phyloP scores from a whole-genome alignment of 31 red algal species.

The Odonthalia washingtoniensis region DNA sequence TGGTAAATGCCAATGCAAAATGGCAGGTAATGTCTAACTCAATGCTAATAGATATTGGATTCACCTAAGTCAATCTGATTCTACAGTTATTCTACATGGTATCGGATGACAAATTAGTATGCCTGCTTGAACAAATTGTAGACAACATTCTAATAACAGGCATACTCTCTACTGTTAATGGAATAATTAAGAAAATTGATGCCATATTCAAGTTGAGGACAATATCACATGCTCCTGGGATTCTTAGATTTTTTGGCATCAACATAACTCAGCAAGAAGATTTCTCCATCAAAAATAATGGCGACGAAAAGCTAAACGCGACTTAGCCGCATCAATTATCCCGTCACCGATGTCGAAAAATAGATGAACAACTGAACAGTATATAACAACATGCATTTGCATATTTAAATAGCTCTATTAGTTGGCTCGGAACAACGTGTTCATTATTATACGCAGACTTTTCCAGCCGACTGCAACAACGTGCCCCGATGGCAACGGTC shows the following conservation, averaged over 20 bases:
- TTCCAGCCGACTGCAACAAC: no score
- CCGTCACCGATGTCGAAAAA: background rate
- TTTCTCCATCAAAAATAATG: background rate
- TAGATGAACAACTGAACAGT: no score
- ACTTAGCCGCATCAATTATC: background rate
- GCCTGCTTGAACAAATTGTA: background rate
- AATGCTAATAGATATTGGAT: no score
- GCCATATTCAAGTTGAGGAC: background rate
- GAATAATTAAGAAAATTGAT: background rate
- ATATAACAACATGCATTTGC: no score
- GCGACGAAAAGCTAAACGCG: background rate
- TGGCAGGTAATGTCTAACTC: no score
- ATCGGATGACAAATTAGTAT: background rate
- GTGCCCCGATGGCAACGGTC: no score
- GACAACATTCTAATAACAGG: background rate
- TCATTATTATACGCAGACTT: no score
- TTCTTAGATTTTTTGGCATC: background rate
- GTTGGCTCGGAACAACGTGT: no score
- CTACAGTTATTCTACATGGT: constrained; percentile 4
- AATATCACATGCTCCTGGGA: background rate
- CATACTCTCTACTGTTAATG: background rate
- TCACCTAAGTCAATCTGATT: constrained; percentile 1
- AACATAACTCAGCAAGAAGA: background rate
- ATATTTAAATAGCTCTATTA: no score
- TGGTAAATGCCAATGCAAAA: no score